A percentile compares a stretch with the other conserved stretches of the same genome.
Conservation (phyloP, 805 yeast genomes). For the Priceomyces medius region DNA sequence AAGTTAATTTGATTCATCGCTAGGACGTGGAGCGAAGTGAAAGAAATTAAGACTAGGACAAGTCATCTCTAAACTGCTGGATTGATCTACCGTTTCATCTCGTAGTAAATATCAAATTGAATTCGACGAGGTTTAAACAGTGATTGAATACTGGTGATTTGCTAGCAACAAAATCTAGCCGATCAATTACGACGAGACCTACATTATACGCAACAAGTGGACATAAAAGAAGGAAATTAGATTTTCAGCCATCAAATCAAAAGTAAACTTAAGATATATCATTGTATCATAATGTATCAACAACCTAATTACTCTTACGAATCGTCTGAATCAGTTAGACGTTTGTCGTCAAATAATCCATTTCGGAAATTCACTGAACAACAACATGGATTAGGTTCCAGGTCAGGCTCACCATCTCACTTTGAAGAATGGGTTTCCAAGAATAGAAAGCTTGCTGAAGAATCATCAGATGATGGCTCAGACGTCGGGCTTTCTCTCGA, state of each 20-base stretch:
- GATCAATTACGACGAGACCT: no score
- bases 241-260: no score
- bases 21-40: neutral
- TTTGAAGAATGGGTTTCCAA: constrained; percentile 62
- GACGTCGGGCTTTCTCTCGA: neutral
- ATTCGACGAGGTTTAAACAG: no score
- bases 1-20: no score
- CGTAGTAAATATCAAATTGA: neutral
- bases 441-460: constrained; percentile 39
- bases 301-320: constrained; percentile 36
- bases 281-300: constrained; percentile 34
- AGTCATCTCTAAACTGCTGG: neutral
- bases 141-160: no score
- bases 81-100: neutral
- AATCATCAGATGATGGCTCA: constrained; percentile 39
- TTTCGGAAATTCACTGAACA: constrained; percentile 41
- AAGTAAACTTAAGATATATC: no score
- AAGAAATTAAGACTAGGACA: neutral
- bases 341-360: constrained; percentile 70
- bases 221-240: no score
- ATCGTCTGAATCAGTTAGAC: constrained; percentile 37
- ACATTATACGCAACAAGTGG: no score
- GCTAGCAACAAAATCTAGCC: no score
- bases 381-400: constrained; percentile 17
- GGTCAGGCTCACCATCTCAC: constrained; percentile 24